A percentile compares a stretch with the other conserved stretches of the same genome.
Evolutionary conservation across 2,329 filamentous ascomycete species (phyloP).

Genomic region (Cytospora mali): DNA sequence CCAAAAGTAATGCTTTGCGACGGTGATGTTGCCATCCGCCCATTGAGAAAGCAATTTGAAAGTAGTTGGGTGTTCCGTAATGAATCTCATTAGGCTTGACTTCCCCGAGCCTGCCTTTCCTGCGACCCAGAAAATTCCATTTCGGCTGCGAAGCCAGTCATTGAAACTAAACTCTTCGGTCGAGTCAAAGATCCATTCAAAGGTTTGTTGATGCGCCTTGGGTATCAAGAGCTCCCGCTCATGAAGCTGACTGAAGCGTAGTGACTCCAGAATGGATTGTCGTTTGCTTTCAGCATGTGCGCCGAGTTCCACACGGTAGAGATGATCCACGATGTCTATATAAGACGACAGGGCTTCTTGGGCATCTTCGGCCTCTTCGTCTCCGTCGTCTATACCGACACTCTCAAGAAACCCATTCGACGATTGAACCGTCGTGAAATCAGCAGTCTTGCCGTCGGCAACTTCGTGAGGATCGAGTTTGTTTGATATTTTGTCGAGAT

Average conservation of each 20-base stretch:
- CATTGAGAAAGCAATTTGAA: neutral
- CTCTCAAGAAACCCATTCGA: too few species aligned
- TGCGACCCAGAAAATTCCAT: slow-evolving; percentile 14
- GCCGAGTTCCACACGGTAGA: too few species aligned
- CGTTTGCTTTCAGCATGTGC: too few species aligned
- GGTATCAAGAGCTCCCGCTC: slow-evolving; percentile 16
- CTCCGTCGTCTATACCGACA: too few species aligned
- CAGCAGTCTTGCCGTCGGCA: too few species aligned
- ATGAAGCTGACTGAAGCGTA: slow-evolving; percentile 6
- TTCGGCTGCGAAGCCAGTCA: slow-evolving; percentile 15
- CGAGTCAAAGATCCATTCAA: slow-evolving; percentile 8
- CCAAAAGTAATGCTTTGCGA: slow-evolving; percentile 27
- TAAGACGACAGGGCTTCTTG: neutral
- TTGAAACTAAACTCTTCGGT: neutral
- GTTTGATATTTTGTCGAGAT: neutral
- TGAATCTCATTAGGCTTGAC: slow-evolving; percentile 20
- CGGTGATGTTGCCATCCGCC: neutral
- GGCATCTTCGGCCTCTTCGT: too few species aligned
- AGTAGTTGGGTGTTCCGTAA: slow-evolving; percentile 4
- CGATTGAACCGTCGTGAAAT: too few species aligned
- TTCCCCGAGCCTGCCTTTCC: slow-evolving; percentile 20
- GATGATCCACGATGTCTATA: too few species aligned
- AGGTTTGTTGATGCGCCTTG: slow-evolving; percentile 15
- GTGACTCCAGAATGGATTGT: slow-evolving; percentile 1
- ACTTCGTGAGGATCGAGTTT: slow-evolving; percentile 1